Evolutionary conservation across 345 rosid genomes (phyloP).

Genomic region (Cochlearia excelsa): DNA sequence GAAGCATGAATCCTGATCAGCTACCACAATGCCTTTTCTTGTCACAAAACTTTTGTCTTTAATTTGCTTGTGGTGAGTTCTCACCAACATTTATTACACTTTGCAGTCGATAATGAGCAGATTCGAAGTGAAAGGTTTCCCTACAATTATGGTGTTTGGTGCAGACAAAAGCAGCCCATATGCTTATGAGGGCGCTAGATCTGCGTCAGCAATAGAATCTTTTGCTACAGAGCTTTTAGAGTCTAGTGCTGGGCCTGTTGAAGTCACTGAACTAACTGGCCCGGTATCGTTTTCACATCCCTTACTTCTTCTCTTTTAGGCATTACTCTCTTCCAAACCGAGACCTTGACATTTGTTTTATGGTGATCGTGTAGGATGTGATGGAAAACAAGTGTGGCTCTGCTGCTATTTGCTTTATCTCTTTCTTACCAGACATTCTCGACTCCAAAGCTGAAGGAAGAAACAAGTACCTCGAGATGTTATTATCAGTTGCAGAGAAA

Average conservation of each 20-base stretch:
- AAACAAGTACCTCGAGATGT: conserved; percentile 70
- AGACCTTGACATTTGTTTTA: conserved; percentile 19
- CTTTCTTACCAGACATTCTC: conserved; percentile 94
- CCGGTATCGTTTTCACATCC: conserved; percentile 49
- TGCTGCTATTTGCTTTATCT: conserved; percentile 91
- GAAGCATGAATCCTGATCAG: conserved; percentile 17
- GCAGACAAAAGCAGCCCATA: conserved; percentile 79
- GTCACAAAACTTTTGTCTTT: not conserved
- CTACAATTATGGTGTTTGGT: conserved; percentile 94
- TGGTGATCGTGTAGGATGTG: conserved; percentile 53
- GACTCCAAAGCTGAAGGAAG: conserved; percentile 99
- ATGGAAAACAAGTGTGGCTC: conserved; percentile 91
- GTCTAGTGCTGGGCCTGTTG: conserved; percentile 77
- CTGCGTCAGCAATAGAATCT: conserved; percentile 90
- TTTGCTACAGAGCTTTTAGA: conserved; percentile 87
- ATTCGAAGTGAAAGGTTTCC: conserved; percentile 96
- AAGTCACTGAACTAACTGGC: conserved; percentile 81
- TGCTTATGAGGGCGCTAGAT: conserved; percentile 93
- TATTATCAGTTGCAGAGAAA: conserved; percentile 84
- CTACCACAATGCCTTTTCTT: conserved; percentile 13
- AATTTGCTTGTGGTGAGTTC: conserved; percentile 11
- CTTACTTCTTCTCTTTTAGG: not conserved
- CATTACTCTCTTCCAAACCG: not conserved
- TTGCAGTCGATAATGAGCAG: conserved; percentile 95
- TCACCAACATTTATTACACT: conserved; percentile 17